Conservation (phyloP, 805 yeast genomes). For the Metschnikowia chrysomelidarum region DNA sequence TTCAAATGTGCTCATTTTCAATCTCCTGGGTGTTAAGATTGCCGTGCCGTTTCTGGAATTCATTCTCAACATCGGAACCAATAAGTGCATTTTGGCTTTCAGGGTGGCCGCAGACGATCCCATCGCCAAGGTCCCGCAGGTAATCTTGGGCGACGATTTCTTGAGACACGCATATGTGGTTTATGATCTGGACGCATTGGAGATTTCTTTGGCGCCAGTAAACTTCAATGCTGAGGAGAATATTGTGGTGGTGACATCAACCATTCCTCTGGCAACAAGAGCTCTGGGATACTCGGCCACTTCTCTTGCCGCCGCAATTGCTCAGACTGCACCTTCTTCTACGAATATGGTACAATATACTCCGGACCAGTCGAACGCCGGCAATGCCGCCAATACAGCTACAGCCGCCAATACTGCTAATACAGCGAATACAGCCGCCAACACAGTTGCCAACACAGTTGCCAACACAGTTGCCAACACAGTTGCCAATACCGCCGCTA, state of each 20-base stretch:
- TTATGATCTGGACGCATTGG: slow-evolving; percentile 55
- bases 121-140: slow-evolving; percentile 55
- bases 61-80: slow-evolving; percentile 18
- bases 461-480: no score
- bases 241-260: slow-evolving; percentile 43
- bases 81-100: slow-evolving; percentile 29
- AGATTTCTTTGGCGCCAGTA: slow-evolving; percentile 53
- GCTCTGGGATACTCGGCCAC: slow-evolving; percentile 49
- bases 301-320: slow-evolving; percentile 6
- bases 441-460: no score
- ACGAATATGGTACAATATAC: no score
- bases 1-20: slow-evolving; percentile 25
- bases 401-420: no score
- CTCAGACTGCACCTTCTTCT: no score
- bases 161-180: slow-evolving; percentile 63
- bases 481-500: no score
- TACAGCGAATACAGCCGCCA: no score
- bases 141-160: slow-evolving; percentile 63
- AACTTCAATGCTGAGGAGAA: slow-evolving; percentile 28
- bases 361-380: no score
- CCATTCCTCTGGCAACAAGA: slow-evolving; percentile 49
- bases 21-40: slow-evolving; percentile 57
- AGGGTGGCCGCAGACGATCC: slow-evolving; percentile 17
- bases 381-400: no score
- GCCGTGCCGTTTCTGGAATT: slow-evolving; percentile 43